Conservation (phyloP, 345 rosid species). For the Eucalyptus globulus region DNA sequence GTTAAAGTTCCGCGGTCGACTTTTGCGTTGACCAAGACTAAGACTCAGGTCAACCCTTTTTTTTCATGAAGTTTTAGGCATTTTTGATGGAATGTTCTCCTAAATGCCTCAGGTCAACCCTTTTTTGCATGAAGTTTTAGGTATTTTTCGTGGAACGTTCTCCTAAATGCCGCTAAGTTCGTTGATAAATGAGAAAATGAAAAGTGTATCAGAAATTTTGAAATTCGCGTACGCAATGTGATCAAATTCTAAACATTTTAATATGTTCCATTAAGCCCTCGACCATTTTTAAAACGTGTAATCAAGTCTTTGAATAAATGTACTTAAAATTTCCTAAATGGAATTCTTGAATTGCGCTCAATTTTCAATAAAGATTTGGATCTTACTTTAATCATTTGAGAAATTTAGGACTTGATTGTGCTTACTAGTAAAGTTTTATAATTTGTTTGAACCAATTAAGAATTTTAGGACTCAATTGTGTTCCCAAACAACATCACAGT, state of each 20-base stretch:
- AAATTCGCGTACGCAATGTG: rapidly evolving
- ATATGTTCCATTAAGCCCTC: background rate
- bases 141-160: background rate
- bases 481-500: background rate
- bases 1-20: background rate
- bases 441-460: background rate
- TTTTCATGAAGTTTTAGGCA: background rate
- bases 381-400: background rate
- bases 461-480: background rate
- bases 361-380: background rate
- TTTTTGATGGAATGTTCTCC: background rate
- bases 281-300: background rate
- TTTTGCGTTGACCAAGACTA: background rate
- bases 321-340: background rate
- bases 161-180: background rate
- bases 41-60: background rate
- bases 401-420: background rate
- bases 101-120: background rate
- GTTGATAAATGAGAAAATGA: background rate
- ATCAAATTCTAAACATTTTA: background rate
- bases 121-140: background rate
- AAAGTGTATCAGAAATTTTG: background rate
- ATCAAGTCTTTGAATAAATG: background rate
- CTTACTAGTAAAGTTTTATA: background rate
- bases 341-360: background rate